Percentiles rank a stretch among this genome's conserved stretches.
These are phyloP conservation scores for Cercospora nicotianae DNA, from an alignment of 2,329 filamentous ascomycete species.

Conservation along the genomic window DNA sequence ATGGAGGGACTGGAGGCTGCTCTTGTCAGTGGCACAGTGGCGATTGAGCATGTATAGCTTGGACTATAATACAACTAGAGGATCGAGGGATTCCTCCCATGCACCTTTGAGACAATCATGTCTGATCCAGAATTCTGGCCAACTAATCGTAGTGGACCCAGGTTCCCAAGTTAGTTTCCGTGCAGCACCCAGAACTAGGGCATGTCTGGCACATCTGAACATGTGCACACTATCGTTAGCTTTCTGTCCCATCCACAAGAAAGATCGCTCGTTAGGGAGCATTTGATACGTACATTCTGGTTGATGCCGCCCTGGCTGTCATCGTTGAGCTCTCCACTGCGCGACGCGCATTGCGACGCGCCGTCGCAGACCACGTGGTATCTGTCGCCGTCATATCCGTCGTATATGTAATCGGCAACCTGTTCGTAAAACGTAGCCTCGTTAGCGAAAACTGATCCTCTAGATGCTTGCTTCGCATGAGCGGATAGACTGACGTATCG, in stretches of 20 bases:
- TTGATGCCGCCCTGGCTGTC: not conserved
- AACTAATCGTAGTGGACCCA: not conserved
- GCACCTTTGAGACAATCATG: not conserved
- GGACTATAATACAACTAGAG: not conserved
- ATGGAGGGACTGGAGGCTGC: conserved; percentile 62
- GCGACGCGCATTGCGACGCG: not conserved
- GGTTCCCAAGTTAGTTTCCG: not conserved
- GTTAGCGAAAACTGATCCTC: not conserved
- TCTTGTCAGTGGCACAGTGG: conserved; percentile 53
- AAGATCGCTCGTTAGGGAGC: not conserved
- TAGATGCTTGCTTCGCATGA: not conserved
- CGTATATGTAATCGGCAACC: not conserved
- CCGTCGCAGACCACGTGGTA: not conserved
- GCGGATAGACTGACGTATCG: not conserved
- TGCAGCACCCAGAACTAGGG: not conserved
- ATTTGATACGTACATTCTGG: not conserved
- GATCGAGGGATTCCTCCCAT: not conserved
- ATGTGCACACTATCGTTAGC: not conserved
- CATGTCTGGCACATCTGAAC: not conserved
- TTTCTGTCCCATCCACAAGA: not conserved
- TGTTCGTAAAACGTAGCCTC: not conserved
- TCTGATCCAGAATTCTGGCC: not conserved
- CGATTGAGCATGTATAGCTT: not conserved
- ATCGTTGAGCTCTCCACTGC: not conserved
- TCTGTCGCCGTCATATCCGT: not conserved